Base-by-base conservation (phyloP, 2,329 filamentous ascomycete species). In the Alternaria consortialis region DNA sequence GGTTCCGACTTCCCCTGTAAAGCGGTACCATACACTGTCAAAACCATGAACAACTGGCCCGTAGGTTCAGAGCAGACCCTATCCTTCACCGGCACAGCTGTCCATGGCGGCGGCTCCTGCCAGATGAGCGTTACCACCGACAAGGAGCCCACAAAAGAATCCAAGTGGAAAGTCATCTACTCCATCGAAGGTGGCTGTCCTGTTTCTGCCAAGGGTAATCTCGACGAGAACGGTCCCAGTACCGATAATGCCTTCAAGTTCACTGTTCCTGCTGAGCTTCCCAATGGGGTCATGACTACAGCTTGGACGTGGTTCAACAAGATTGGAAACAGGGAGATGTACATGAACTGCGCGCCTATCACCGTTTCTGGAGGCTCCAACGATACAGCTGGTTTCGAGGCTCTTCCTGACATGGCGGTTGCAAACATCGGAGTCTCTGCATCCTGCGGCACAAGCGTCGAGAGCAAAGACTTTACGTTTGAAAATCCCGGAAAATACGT, bases 221-320 rank as follows among this genome's bases (percentile, higher is more conserved):
- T 50, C 4, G 27, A 46, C 2, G 34, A 54, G 6, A 85, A 87
- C 1, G 59, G 57, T 1, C 81, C 80, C 12, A 75, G 79, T 0
- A 69, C 68, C 11, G 27, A 58, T 5, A 52, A 47, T 12, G 47
- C 88, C 0, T 60, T 60, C 27, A 34, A 47, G 4, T 60, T 56
- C 15, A 51, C 39, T 36, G 87, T 98, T 5, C 94, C 94, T 0
- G 71, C 84, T 0, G 86, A 88, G n/a, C 85, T 97, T 43, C 87
- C 89, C 1, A 83, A 90, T 1, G 94, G 94, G 7, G 84, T 91
- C 32, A 91, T 90, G 36, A 90, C 90, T 0, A 82, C 97, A 9
- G 92, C 92, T 0, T 97, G 93, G 93, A 92, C 91, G 2, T 97
- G 91, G 94, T 90, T 94, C 82, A 97, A 97, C 76, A 88, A 90